A percentile compares a stretch with the other conserved stretches of the same genome.
Conservation (phyloP, 2,329 filamentous ascomycete genomes). For the Waltergamsia citrina region DNA sequence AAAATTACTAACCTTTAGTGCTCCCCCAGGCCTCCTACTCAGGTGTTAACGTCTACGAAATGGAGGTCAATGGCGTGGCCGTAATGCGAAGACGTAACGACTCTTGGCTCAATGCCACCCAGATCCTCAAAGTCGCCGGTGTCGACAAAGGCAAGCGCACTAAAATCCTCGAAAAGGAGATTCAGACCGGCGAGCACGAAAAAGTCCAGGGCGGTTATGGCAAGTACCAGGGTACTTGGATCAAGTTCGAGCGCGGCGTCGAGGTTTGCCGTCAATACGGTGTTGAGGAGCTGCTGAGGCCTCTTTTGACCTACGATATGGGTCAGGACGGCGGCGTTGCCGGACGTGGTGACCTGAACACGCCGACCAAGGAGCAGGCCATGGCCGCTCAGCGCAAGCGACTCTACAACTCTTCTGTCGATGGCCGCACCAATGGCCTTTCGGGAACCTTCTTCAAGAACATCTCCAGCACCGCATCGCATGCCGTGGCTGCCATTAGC, state of each 20-base stretch:
- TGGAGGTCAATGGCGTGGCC: constrained; percentile 88
- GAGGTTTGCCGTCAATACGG: constrained; percentile 80
- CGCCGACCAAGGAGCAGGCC: constrained; percentile 95
- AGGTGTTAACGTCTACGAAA: constrained; percentile 93
- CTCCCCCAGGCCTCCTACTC: constrained; percentile 78
- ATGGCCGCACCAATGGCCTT: constrained; percentile 55
- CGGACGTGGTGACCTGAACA: constrained; percentile 72
- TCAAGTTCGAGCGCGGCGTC: constrained; percentile 82
- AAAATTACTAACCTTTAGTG: constrained; percentile 1
- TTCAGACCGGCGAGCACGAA: constrained; percentile 90
- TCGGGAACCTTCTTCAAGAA: constrained; percentile 95
- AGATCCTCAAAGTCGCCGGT: constrained; percentile 94
- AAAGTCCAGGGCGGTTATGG: constrained; percentile 98
- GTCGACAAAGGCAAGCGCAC: constrained; percentile 97
- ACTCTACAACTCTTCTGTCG: constrained; percentile 64
- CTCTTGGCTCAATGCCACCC: constrained; percentile 95
- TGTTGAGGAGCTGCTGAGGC: constrained; percentile 67
- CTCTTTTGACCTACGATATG: constrained; percentile 73
- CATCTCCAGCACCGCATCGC: constrained; percentile 86
- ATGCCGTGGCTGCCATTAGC: constrained; percentile 91
- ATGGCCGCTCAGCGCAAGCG: constrained; percentile 94
- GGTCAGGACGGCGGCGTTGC: constrained; percentile 63
- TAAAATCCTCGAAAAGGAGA: constrained; percentile 96
- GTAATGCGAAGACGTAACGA: constrained; percentile 95
- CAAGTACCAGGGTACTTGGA: constrained; percentile 99